Evolutionary conservation across 2,329 filamentous ascomycete species (phyloP).

Genomic region (Tolypocladium album): DNA sequence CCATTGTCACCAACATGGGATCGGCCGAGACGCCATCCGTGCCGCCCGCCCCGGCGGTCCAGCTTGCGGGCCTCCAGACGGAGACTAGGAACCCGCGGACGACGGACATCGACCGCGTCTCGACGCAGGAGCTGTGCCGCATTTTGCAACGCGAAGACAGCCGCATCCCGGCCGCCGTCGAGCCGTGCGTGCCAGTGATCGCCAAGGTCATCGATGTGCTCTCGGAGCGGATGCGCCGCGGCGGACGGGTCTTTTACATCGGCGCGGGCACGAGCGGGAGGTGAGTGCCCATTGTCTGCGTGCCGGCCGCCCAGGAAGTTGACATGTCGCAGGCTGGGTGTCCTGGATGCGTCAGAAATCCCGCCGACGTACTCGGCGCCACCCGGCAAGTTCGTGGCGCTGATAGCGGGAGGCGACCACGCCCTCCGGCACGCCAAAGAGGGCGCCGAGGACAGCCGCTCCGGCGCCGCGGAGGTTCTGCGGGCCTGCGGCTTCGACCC

Average conservation of each 20-base stretch:
- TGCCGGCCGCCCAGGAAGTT: neutral
- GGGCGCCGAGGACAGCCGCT: constrained; percentile 26
- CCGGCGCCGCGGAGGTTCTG: constrained; percentile 19
- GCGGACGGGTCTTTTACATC: constrained; percentile 11
- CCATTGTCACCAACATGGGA: neutral
- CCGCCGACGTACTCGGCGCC: constrained; percentile 28
- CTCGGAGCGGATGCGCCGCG: constrained; percentile 4
- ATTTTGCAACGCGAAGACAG: constrained; percentile 10
- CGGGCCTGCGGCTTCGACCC: constrained; percentile 15
- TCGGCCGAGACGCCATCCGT: neutral
- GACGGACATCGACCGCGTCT: constrained; percentile 5
- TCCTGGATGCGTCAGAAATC: constrained; percentile 30
- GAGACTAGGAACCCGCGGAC: constrained; percentile 8
- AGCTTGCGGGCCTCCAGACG: constrained; percentile 8
- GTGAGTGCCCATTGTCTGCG: constrained; percentile 9
- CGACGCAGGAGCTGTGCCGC: constrained; percentile 6
- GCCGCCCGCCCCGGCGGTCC: neutral
- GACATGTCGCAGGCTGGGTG: constrained; percentile 18
- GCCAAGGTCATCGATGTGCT: constrained; percentile 7
- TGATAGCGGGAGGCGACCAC: constrained; percentile 29
- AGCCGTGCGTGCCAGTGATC: constrained; percentile 8
- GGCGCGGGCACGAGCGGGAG: constrained; percentile 33
- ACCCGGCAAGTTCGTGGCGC: constrained; percentile 24
- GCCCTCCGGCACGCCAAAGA: constrained; percentile 28
- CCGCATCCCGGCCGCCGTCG: constrained; percentile 6